A percentile compares a stretch with the other conserved stretches of the same genome.
Evolutionary conservation across 2,329 filamentous ascomycete genomes (phyloP).

Genomic region (Colletotrichum orchidophilum): DNA sequence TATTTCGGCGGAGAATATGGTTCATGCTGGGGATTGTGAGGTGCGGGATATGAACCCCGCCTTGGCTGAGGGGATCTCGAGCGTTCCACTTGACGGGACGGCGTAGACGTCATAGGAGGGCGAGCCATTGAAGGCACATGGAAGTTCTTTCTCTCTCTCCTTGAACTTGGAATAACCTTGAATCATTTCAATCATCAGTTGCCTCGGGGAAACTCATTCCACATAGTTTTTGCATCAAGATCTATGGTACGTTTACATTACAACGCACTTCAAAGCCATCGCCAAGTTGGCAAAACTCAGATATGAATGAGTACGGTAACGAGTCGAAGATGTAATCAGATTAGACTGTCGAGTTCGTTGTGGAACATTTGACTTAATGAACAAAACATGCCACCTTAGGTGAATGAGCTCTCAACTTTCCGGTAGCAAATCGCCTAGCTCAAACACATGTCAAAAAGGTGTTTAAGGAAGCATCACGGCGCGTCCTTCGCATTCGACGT

Average conservation of each 20-base stretch:
- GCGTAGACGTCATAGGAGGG: constrained; percentile 23
- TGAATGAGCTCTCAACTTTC: too few species aligned
- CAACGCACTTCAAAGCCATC: too few species aligned
- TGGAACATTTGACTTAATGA: background rate
- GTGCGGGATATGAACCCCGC: constrained; percentile 43
- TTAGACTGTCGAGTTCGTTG: too few species aligned
- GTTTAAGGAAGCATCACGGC: background rate
- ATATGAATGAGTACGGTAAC: too few species aligned
- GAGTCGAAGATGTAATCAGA: too few species aligned
- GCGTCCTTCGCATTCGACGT: background rate
- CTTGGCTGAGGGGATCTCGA: constrained; percentile 38
- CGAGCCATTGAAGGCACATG: constrained; percentile 24
- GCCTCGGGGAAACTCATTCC: too few species aligned
- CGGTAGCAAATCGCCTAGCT: background rate
- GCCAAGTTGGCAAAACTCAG: too few species aligned
- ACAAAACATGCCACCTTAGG: background rate
- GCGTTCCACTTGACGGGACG: constrained; percentile 38
- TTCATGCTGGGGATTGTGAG: constrained; percentile 42
- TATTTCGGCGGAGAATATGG: constrained; percentile 38
- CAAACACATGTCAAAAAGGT: background rate
- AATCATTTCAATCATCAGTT: too few species aligned
- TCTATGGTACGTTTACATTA: too few species aligned
- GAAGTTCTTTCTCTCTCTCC: too few species aligned
- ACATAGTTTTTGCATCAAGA: too few species aligned
- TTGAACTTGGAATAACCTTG: too few species aligned